A percentile compares a stretch with the other conserved stretches of the same genome.
Conservation (phyloP, 169 alveolate genomes). For the Plasmodium relictum region DNA sequence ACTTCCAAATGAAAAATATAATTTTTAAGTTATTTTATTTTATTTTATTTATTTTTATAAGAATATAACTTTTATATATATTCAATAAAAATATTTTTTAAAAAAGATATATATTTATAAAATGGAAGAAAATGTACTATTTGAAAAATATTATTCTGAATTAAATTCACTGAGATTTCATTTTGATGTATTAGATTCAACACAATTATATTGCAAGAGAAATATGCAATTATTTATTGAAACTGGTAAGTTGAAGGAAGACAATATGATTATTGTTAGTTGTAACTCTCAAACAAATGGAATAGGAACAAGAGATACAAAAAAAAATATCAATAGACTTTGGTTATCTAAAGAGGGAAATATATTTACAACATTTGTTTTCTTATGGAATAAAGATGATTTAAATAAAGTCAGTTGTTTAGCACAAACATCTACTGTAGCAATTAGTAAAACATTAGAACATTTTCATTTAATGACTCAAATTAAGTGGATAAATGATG, state of each 20-base stretch:
- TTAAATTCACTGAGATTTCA: slow-evolving; percentile 4
- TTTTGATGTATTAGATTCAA: slow-evolving; percentile 79
- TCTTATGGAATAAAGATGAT: slow-evolving; percentile 77
- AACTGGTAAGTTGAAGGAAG: slow-evolving; percentile 31
- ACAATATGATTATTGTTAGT: slow-evolving; percentile 67
- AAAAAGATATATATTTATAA: too few species aligned
- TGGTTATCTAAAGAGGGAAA: slow-evolving; percentile 81
- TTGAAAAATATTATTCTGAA: background rate
- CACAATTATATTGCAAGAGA: slow-evolving; percentile 80
- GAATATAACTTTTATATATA: too few species aligned
- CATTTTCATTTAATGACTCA: slow-evolving; percentile 67
- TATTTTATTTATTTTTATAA: too few species aligned
- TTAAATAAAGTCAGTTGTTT: slow-evolving; percentile 58
- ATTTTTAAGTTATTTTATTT: too few species aligned
- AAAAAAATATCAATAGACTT: slow-evolving; percentile 44
- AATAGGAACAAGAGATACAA: slow-evolving; percentile 81
- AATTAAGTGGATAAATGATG: slow-evolving; percentile 84
- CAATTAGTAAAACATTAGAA: slow-evolving; percentile 77
- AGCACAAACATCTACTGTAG: slow-evolving; percentile 79
- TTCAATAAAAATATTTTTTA: too few species aligned
- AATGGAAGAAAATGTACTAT: background rate
- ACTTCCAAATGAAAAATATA: too few species aligned
- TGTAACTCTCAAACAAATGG: slow-evolving; percentile 79
- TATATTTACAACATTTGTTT: slow-evolving; percentile 69
- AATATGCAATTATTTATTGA: slow-evolving; percentile 44